Conservation (phyloP, 176 grass and related monocot species). For the Eremochloa ophiuroides region DNA sequence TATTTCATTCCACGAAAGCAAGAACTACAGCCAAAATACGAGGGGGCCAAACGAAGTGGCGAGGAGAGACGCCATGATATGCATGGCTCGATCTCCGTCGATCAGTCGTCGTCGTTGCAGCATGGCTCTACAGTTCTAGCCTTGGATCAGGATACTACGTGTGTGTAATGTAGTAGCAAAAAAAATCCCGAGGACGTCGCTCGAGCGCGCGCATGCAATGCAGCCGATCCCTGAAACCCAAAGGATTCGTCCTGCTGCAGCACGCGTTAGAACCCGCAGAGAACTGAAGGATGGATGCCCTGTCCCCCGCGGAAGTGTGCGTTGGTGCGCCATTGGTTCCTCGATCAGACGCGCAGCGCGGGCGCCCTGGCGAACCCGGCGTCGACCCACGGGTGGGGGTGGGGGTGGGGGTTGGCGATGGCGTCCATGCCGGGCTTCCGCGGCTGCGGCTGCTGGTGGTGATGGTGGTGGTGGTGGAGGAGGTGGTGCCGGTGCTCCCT, state of each 20-base stretch:
- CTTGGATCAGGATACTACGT: conserved; percentile 20
- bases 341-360: conserved; percentile 47
- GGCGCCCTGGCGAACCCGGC: conserved; percentile 14
- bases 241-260: not conserved
- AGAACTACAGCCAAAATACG: conserved; percentile 39
- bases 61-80: not conserved
- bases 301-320: too few relatives aligned
- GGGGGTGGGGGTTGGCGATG: too few relatives aligned
- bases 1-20: conserved; percentile 41
- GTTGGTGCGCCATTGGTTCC: too few relatives aligned
- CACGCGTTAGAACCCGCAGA: not conserved
- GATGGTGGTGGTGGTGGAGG: not conserved
- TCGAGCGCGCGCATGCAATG: not conserved
- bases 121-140: conserved; percentile 46
- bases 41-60: not conserved
- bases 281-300: not conserved
- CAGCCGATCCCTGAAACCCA: conserved; percentile 3
- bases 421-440: conserved; percentile 18
- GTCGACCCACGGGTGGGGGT: conserved; percentile 33
- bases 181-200: conserved; percentile 1
- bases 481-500: conserved; percentile 27
- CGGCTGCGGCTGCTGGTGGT: conserved; percentile 5
- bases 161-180: not conserved
- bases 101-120: not conserved
- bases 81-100: not conserved